Conservation (phyloP, 306 rosid genomes). For the Herpetospermum pedunculosum region DNA sequence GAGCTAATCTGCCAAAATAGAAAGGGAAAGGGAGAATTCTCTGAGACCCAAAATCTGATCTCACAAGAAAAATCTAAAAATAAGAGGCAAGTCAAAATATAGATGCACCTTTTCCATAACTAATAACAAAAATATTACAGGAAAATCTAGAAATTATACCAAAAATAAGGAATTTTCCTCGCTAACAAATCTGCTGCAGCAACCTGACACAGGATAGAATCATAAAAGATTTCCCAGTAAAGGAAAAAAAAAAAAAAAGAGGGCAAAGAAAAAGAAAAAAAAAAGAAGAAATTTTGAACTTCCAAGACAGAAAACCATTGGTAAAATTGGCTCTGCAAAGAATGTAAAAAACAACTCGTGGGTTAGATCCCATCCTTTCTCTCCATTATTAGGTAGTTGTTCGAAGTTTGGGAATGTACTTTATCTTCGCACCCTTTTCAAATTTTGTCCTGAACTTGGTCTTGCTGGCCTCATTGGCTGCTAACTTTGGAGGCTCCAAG, state of each 20-base stretch:
- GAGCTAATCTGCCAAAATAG: neutral
- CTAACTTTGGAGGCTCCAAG: constrained; percentile 13
- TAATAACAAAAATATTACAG: constrained; percentile 6
- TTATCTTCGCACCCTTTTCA: constrained; percentile 35
- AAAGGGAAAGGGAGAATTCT: neutral
- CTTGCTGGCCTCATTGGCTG: constrained; percentile 24
- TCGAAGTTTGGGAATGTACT: constrained; percentile 45
- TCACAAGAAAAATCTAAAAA: neutral
- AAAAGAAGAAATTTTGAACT: constrained; percentile 25
- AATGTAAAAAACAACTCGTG: constrained; percentile 17
- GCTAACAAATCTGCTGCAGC: constrained; percentile 27
- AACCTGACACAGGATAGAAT: constrained; percentile 19
- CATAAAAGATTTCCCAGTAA: constrained; percentile 27
- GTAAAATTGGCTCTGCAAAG: constrained; percentile 55
- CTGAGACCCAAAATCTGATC: neutral
- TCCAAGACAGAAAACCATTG: constrained; percentile 61
- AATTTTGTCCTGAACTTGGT: constrained; percentile 34
- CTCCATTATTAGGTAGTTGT: constrained; percentile 24
- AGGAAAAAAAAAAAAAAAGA: neutral
- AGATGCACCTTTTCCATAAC: constrained; percentile 5
- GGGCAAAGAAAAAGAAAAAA: neutral
- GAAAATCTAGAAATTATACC: constrained; percentile 12
- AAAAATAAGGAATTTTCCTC: constrained; percentile 14
- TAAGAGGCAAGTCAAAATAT: neutral
- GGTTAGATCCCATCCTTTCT: constrained; percentile 23